A percentile compares a stretch with the other conserved stretches of the same genome.
phyloP scores from a whole-genome alignment of 2,329 filamentous ascomycete species.

The Fusarium equiseti region DNA sequence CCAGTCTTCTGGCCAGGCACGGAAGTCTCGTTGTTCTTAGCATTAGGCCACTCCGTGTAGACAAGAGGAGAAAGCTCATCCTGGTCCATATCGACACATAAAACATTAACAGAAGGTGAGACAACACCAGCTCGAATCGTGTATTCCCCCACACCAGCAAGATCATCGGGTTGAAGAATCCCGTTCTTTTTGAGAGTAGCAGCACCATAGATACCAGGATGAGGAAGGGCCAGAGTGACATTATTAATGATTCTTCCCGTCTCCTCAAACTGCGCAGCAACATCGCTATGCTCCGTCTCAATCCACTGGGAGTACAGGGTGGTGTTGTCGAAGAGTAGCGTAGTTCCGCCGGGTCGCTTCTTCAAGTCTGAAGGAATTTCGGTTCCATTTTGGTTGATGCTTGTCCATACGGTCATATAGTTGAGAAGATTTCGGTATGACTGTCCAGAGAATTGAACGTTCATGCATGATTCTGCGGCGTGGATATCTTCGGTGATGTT shows the following conservation, averaged over 20 bases:
- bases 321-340: slow-evolving; percentile 77
- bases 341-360: slow-evolving; percentile 69
- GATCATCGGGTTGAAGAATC: slow-evolving; percentile 76
- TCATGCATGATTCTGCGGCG: slow-evolving; percentile 69
- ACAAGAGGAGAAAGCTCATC: slow-evolving; percentile 73
- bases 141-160: slow-evolving; percentile 76
- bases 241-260: slow-evolving; percentile 76
- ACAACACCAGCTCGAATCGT: slow-evolving; percentile 75
- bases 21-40: slow-evolving; percentile 50
- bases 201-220: slow-evolving; percentile 74
- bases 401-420: slow-evolving; percentile 69
- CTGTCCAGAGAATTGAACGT: slow-evolving; percentile 77
- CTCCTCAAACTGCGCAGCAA: slow-evolving; percentile 61
- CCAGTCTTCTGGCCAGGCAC: slow-evolving; percentile 52
- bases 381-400: slow-evolving; percentile 59
- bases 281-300: slow-evolving; percentile 64
- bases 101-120: slow-evolving; percentile 76
- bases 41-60: slow-evolving; percentile 70
- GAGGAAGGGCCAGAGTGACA: slow-evolving; percentile 81
- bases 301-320: slow-evolving; percentile 79
- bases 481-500: slow-evolving; percentile 54
- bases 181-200: slow-evolving; percentile 70
- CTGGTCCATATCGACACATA: slow-evolving; percentile 75
- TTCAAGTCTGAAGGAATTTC: slow-evolving; percentile 55
- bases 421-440: slow-evolving; percentile 76